Evolutionary conservation across 2,329 filamentous ascomycete genomes (phyloP), one percentile per base, ranked within the genome.

Genomic region (Atkinsonella texensis): DNA sequence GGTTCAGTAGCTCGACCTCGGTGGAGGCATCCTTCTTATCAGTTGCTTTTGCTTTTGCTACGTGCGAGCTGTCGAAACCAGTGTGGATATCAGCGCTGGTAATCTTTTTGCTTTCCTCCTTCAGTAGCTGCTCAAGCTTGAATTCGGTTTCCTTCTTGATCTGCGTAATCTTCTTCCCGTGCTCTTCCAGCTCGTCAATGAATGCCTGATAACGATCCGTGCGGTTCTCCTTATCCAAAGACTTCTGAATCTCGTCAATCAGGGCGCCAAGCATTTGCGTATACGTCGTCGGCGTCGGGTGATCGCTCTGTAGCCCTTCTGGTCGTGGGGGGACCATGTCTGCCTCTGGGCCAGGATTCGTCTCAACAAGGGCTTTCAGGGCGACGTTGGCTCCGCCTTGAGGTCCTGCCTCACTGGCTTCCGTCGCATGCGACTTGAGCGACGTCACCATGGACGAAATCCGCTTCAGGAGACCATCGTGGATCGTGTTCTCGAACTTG

Each of bases 211-310:
- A 89, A 48, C 87, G 73, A 58, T 84, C 79, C 18, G 79, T 75
- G 0, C 79, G 75, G 55, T 84, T 81, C 68, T 85, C 85, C 63
- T 89, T 86, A 52, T 90, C 87, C 38, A 95, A 75, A 48, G 87
- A 82, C 68, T 80, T 76, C 62, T 95, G 96, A 42, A 97, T 89
- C 68, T 95, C 87, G 62, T 98, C 93, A 18, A 97, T 79, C 60
- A 98, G 70, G n/a, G 84, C 82, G n/a, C 87, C 87, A 85, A 98
- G 90, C 93, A 98, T 98, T 74, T 94, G 89, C 40, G 89, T 93
- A 65, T 95, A 98, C 13, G 84, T 85, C 0, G 87, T 88, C 60
- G 87, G 81, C 62, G 77, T 82, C 65, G 85, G 80, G 59, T 85
- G 82, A 51, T 88, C 76, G 42, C 77, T 76, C 63, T 94, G 85